Conservation (phyloP, 139 green algal genomes). For the Volvox reticuliferus region DNA sequence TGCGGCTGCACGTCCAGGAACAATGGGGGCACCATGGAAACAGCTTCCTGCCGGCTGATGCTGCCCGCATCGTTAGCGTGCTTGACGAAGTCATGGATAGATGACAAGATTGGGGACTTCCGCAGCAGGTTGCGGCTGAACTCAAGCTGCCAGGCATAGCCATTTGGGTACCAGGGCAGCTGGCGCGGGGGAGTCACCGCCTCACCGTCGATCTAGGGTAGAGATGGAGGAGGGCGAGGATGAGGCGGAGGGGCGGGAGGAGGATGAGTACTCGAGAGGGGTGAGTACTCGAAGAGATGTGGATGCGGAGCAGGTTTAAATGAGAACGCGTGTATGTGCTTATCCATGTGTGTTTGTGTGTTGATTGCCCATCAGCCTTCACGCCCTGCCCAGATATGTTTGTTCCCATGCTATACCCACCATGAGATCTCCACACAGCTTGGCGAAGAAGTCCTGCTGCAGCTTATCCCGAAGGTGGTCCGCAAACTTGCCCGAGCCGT, state of each 20-base stretch:
- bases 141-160: constrained; percentile 94
- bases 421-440: constrained; percentile 66
- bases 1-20: constrained; percentile 96
- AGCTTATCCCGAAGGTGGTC: constrained; percentile 81
- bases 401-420: constrained; percentile 15
- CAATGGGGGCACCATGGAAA: constrained; percentile 98
- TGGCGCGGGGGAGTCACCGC: constrained; percentile 71
- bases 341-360: not conserved
- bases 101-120: constrained; percentile 79
- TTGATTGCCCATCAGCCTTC: not conserved
- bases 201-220: constrained; percentile 61
- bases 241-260: too few relatives aligned
- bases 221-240: not conserved
- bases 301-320: too few relatives aligned
- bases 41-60: constrained; percentile 98
- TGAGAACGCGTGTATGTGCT: not conserved
- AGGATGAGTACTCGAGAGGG: not conserved
- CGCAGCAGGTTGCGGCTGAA: constrained; percentile 91
- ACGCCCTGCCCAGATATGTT: not conserved
- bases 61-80: constrained; percentile 85
- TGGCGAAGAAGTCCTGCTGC: constrained; percentile 79
- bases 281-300: not conserved
- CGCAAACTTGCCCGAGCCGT: constrained; percentile 90
- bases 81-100: constrained; percentile 84
- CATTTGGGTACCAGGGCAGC: constrained; percentile 95